Evolutionary conservation across 345 rosid species (phyloP), one percentile per base, ranked within the genome.

Genomic region (Eucalyptus rudis): DNA sequence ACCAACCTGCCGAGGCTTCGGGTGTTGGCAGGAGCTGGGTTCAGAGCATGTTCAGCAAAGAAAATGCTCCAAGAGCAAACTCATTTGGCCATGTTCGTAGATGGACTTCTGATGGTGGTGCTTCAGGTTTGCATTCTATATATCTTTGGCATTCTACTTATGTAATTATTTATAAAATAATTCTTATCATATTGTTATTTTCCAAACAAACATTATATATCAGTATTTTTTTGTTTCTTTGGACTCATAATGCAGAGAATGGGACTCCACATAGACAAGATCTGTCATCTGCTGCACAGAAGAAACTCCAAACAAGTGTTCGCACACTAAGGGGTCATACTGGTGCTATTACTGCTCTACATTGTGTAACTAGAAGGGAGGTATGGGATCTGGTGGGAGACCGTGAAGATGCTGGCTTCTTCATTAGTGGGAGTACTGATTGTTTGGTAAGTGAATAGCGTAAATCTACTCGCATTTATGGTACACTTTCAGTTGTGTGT

Each of bases 401-500:
- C 87, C 99, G 99, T 79, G 99, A 98, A 93, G 99, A 97, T 96
- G 99, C 99, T 87, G 99, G 99, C 89, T 96, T 97, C 96, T 98
- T 97, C 90, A 98, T 98, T 91, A 97, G 99, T 92, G 99, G 99
- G 89, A 97, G 99, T 92, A 96, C 99, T 24, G 99, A 98, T 89
- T 94, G 99, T 92, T 91, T 91, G 93, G 99, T 98, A 92, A 87
- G 91, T 90, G 86, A 43, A 88, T 88, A 85, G 86, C 47, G 25
- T 64, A 52, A 43, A 33, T 54, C 27, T 54, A 11, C 84, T 76
- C 5, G 24, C 29, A 12, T 76, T 76, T 76, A 76, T 76, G 84
- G 84, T 76, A 40, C 44, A 76, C 84, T 76, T 76, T 76, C 24
- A n/a, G 56, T 33, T 4, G 81, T 20, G 50, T 44, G 19, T 86